phyloP scores from a whole-genome alignment of 2,329 filamentous ascomycete species.

The Sporothrix protearum region DNA sequence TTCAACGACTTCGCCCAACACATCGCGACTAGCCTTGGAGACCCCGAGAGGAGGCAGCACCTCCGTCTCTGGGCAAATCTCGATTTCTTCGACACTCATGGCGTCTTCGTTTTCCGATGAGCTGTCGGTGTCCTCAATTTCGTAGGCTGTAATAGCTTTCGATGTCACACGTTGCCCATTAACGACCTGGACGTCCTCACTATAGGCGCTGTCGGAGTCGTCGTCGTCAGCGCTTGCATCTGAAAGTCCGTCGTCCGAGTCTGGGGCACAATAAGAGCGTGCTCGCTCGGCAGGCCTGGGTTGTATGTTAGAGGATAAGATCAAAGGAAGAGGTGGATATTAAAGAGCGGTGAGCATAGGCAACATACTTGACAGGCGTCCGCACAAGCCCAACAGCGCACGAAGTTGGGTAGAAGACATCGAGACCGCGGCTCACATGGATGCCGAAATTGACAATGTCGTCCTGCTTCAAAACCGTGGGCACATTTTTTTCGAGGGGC shows the following conservation, averaged over 20 bases:
- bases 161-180: background rate
- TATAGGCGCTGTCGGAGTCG: conserved; percentile 3
- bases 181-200: background rate
- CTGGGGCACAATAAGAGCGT: conserved; percentile 32
- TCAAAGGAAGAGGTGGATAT: background rate
- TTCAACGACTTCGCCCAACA: background rate
- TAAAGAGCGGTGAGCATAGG: background rate
- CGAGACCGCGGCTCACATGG: conserved; percentile 38
- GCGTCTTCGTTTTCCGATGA: background rate
- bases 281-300: conserved; percentile 11
- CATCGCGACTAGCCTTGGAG: background rate
- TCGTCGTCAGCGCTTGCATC: conserved; percentile 21
- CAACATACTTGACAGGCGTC: conserved; percentile 26
- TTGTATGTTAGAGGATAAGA: background rate
- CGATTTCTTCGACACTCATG: background rate
- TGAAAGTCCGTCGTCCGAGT: conserved; percentile 25
- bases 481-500: conserved; percentile 28
- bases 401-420: conserved; percentile 34
- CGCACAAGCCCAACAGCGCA: conserved; percentile 32
- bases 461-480: conserved; percentile 34
- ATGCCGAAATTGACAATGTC: conserved; percentile 42
- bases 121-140: background rate
- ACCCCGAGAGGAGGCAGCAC: background rate
- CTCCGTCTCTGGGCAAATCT: background rate
- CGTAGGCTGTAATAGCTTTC: too few relatives aligned